Evolutionary conservation across 192 early-diverging fungal species (phyloP).

Genomic region (Coemansia sp.): DNA sequence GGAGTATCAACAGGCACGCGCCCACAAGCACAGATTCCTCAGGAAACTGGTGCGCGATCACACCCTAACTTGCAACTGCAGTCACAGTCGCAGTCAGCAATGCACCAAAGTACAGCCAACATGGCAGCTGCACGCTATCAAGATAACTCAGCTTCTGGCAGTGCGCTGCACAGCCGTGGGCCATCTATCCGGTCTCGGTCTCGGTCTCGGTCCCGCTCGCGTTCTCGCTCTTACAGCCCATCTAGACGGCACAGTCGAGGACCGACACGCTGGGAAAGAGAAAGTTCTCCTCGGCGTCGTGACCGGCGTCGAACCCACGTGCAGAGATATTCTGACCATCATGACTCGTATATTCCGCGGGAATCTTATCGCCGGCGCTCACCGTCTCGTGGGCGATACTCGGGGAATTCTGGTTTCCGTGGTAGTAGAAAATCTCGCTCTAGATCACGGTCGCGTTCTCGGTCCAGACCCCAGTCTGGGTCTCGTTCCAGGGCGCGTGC

Average conservation of each 20-base stretch:
- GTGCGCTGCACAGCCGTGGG: neutral
- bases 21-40: too few relatives aligned
- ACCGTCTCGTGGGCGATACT: neutral
- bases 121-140: neutral
- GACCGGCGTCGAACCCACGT: too few relatives aligned
- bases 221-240: too few relatives aligned
- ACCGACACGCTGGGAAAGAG: too few relatives aligned
- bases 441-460: slow-evolving; percentile 16
- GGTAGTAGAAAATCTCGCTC: slow-evolving; percentile 14
- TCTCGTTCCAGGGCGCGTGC: slow-evolving; percentile 2
- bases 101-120: neutral
- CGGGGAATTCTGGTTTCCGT: too few relatives aligned
- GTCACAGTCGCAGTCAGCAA: neutral
- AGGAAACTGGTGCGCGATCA: too few relatives aligned
- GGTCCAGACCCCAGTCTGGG: slow-evolving; percentile 16
- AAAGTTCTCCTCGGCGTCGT: too few relatives aligned
- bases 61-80: too few relatives aligned
- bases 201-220: slow-evolving; percentile 2
- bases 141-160: neutral
- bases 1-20: too few relatives aligned
- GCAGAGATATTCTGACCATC: too few relatives aligned
- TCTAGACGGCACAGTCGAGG: too few relatives aligned
- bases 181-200: neutral
- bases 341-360: too few relatives aligned
- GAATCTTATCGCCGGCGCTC: slow-evolving; percentile 11